phyloP scores from a whole-genome alignment of 176 grass and related monocot species.

The Carex scoparia region DNA sequence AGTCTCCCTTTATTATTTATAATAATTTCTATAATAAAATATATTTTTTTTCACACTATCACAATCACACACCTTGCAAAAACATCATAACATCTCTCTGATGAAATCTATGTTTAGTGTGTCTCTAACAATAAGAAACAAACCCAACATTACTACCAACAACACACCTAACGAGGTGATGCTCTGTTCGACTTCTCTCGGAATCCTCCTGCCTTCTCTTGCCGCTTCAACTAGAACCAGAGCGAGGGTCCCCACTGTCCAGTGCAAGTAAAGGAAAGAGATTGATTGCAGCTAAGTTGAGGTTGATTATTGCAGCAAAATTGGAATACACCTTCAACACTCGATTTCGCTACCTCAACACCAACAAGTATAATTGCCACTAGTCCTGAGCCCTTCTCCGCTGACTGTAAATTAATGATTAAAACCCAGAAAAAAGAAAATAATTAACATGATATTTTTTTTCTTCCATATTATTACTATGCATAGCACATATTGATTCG shows the following conservation, averaged over 20 bases:
- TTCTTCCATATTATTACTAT: no score
- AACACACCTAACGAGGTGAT: slow-evolving; percentile 41
- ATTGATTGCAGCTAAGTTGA: slow-evolving; percentile 89
- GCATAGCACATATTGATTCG: no score
- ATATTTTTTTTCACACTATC: no score
- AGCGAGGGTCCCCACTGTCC: slow-evolving; percentile 71
- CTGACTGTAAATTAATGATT: slow-evolving; percentile 30
- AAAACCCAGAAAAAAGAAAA: background rate
- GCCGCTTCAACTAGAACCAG: slow-evolving; percentile 82
- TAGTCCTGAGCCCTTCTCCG: slow-evolving; percentile 72
- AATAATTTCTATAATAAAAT: no score
- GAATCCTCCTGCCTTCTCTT: slow-evolving; percentile 78
- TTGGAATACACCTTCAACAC: slow-evolving; percentile 64
- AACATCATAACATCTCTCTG: no score
- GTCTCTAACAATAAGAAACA: no score
- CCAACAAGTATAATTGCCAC: slow-evolving; percentile 87
- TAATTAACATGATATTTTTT: no score
- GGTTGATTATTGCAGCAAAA: slow-evolving; percentile 85
- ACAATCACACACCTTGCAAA: no score
- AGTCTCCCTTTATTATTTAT: no score
- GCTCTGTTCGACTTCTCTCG: slow-evolving; percentile 79
- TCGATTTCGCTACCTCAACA: slow-evolving; percentile 73
- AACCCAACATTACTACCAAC: no score
- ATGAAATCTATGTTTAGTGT: no score
- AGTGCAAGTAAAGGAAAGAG: slow-evolving; percentile 64